Evolutionary conservation across 1,284 basidiomycete genomes (phyloP).

Genomic region (Rugosomyces carneus): DNA sequence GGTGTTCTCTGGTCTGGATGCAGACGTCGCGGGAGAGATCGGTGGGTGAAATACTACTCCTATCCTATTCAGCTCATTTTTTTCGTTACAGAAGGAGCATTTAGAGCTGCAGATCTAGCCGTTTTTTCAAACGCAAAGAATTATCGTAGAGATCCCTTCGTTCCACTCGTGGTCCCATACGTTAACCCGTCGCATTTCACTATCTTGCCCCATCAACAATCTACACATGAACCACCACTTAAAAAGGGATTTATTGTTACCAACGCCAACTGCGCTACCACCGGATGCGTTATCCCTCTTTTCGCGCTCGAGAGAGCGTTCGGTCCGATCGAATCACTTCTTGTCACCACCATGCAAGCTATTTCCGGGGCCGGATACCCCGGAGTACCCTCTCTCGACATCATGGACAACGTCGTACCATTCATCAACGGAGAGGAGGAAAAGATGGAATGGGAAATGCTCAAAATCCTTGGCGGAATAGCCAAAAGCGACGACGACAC

Average conservation of each 20-base stretch:
- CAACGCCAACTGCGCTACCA: conserved; percentile 98
- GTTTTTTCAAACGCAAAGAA: conserved; percentile 99
- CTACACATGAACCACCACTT: conserved; percentile 64
- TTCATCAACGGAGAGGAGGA: conserved; percentile 96
- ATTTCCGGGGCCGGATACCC: conserved; percentile 98
- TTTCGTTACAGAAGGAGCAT: conserved; percentile 72
- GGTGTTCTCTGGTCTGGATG: conserved; percentile 93
- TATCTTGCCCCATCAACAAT: conserved; percentile 81
- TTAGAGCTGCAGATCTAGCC: conserved; percentile 83
- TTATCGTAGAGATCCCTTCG: conserved; percentile 87
- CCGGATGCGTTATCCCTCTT: conserved; percentile 89
- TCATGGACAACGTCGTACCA: conserved; percentile 95
- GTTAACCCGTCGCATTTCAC: conserved; percentile 88
- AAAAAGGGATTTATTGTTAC: conserved; percentile 94
- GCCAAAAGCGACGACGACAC: conserved; percentile 37
- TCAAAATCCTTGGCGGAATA: conserved; percentile 92
- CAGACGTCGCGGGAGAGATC: conserved; percentile 92
- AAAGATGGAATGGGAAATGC: conserved; percentile 98
- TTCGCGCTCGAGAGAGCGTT: conserved; percentile 90
- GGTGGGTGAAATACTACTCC: conserved; percentile 46
- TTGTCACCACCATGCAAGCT: conserved; percentile 96
- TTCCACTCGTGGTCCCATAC: conserved; percentile 96
- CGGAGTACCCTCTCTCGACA: conserved; percentile 86
- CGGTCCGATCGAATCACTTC: conserved; percentile 85
- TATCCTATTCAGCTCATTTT: conserved; percentile 1